Conservation (phyloP, 306 rosid genomes). For the Astragalus glycyphyllos region DNA sequence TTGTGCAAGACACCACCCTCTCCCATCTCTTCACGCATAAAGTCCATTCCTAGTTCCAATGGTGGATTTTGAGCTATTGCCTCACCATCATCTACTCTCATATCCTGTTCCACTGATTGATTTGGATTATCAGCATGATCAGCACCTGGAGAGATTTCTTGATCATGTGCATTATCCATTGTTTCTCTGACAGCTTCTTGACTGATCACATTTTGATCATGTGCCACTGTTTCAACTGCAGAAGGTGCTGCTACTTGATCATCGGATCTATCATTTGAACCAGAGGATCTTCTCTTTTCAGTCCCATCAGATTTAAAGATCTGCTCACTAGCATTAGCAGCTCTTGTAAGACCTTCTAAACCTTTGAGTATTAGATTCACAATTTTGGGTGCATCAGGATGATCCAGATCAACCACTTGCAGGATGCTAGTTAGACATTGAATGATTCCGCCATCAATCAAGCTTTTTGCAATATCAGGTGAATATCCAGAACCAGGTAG, state of each 20-base stretch:
- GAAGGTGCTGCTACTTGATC: conserved; percentile 64
- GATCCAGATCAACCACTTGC: conserved; percentile 95
- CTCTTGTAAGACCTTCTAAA: conserved; percentile 89
- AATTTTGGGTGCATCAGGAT: conserved; percentile 94
- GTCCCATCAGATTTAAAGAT: conserved; percentile 75
- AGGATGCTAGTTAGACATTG: conserved; percentile 81
- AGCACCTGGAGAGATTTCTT: conserved; percentile 59
- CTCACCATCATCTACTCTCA: conserved; percentile 78
- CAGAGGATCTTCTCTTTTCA: conserved; percentile 71
- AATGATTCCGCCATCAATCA: conserved; percentile 97
- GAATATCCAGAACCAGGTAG: conserved; percentile 95
- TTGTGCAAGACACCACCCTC: conserved; percentile 79
- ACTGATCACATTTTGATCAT: conserved; percentile 59
- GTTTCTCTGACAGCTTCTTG: conserved; percentile 65
- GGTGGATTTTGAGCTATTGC: conserved; percentile 64
- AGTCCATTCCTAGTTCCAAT: conserved; percentile 87
- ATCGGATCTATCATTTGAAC: conserved; percentile 68
- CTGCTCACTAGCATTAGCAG: conserved; percentile 94
- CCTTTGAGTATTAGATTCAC: conserved; percentile 89
- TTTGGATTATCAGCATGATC: conserved; percentile 56
- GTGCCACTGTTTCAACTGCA: conserved; percentile 54
- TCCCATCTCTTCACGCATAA: conserved; percentile 86
- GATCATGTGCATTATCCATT: conserved; percentile 59
- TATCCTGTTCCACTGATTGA: conserved; percentile 70
- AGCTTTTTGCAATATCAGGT: conserved; percentile 94